phyloP scores from a whole-genome alignment of 768 basidiomycete species.

The Mycena floridula region DNA sequence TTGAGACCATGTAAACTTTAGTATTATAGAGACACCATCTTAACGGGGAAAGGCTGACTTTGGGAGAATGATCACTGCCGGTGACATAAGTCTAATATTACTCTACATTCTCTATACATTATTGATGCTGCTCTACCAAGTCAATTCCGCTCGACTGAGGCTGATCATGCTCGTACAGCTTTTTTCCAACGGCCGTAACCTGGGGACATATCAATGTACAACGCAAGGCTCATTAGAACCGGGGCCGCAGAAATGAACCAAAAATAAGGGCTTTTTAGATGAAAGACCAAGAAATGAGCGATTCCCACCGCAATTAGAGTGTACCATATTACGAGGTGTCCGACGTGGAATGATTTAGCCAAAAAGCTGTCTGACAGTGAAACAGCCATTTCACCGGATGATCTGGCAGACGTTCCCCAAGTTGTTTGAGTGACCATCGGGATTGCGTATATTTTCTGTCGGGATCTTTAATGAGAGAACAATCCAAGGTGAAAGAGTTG shows the following conservation, averaged over 20 bases:
- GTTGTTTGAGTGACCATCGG: conserved; percentile 1
- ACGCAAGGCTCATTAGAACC: background rate
- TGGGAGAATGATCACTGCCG: no score
- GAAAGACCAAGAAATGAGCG: conserved; percentile 10
- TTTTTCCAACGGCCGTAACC: no score
- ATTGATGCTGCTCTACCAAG: no score
- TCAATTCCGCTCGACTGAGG: no score
- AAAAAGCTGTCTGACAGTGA: conserved; percentile 1
- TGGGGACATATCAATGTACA: background rate
- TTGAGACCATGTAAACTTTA: no score
- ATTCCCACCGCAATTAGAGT: conserved; percentile 7
- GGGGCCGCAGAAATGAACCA: conserved; percentile 1
- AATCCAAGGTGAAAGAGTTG: no score
- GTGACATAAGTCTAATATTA: no score
- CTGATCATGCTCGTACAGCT: no score
- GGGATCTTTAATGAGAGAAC: background rate
- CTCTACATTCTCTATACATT: no score
- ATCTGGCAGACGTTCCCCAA: conserved; percentile 6
- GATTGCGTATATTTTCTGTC: conserved; percentile 1
- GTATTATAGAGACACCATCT: no score
- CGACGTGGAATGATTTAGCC: conserved; percentile 3
- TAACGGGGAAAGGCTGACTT: no score
- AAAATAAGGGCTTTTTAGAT: conserved; percentile 6
- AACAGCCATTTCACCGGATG: conserved; percentile 1
- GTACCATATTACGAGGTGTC: conserved; percentile 14